Percentiles rank a stretch among this genome's conserved stretches.
Evolutionary conservation across 768 basidiomycete species (phyloP).

Genomic region (Tricholoma saponaceum): DNA sequence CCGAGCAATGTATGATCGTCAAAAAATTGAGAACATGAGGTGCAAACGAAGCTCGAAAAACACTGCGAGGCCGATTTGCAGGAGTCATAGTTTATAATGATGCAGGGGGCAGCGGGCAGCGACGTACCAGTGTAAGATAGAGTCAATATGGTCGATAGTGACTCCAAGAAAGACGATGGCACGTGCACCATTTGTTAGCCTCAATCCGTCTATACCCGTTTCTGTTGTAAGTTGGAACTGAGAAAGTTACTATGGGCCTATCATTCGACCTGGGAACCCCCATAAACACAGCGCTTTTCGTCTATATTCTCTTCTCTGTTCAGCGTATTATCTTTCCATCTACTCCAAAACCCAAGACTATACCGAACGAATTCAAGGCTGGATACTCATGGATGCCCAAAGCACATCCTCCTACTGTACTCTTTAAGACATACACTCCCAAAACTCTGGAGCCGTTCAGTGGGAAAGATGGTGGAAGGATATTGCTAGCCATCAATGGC

Average conservation of each 20-base stretch:
- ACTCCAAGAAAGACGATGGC: too few relatives aligned
- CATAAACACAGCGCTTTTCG: slow-evolving; percentile 71
- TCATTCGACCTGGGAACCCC: slow-evolving; percentile 62
- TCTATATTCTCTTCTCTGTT: slow-evolving; percentile 76
- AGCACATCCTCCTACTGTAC: slow-evolving; percentile 69
- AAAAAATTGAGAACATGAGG: too few relatives aligned
- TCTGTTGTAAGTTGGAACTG: background rate
- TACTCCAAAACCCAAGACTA: slow-evolving; percentile 39
- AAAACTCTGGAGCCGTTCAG: slow-evolving; percentile 66
- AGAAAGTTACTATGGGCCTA: slow-evolving; percentile 26
- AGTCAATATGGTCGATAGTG: too few relatives aligned
- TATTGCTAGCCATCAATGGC: slow-evolving; percentile 80
- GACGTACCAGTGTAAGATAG: too few relatives aligned
- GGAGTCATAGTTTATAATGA: too few relatives aligned
- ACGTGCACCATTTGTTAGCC: too few relatives aligned
- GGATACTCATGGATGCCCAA: slow-evolving; percentile 94
- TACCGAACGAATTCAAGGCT: slow-evolving; percentile 70
- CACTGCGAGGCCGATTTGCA: too few relatives aligned
- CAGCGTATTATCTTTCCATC: slow-evolving; percentile 73
- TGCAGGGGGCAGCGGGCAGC: too few relatives aligned
- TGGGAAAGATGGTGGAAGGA: slow-evolving; percentile 62
- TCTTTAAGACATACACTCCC: slow-evolving; percentile 79
- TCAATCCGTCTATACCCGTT: too few relatives aligned
- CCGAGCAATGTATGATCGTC: background rate
- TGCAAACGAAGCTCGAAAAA: too few relatives aligned